Evolutionary conservation across 1,284 basidiomycete genomes (phyloP).

Genomic region (Entoloma clypeatum): DNA sequence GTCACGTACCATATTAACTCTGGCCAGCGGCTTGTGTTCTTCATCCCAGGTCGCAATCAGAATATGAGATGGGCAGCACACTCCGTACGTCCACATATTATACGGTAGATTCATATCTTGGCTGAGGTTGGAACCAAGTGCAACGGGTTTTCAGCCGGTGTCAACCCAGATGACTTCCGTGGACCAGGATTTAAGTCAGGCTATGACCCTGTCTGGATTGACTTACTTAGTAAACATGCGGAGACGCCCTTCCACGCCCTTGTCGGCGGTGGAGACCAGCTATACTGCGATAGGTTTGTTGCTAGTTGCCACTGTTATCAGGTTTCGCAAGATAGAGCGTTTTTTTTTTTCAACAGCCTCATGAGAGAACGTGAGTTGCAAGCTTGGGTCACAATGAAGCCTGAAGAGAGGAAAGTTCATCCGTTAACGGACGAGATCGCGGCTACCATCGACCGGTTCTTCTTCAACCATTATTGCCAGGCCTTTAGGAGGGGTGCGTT

Average conservation of each 20-base stretch:
- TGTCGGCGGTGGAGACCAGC: constrained; percentile 82
- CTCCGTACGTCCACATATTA: constrained; percentile 57
- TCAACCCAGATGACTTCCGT: constrained; percentile 76
- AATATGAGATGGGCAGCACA: constrained; percentile 92
- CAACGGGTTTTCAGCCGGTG: constrained; percentile 78
- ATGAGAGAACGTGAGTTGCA: constrained; percentile 76
- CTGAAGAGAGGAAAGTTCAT: constrained; percentile 60
- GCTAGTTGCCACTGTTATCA: constrained; percentile 2
- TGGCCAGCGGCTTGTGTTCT: constrained; percentile 78
- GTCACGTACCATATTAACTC: constrained; percentile 79
- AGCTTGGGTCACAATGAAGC: constrained; percentile 73
- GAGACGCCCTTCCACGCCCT: constrained; percentile 82
- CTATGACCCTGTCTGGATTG: constrained; percentile 92
- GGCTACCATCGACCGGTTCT: constrained; percentile 81
- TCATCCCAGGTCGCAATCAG: constrained; percentile 76
- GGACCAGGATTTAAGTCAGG: constrained; percentile 72
- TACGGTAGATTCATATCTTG: constrained; percentile 6
- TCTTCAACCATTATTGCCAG: constrained; percentile 90
- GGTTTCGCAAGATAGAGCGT: constrained; percentile 2
- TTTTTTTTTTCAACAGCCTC: constrained; percentile 36
- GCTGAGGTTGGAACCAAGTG: constrained; percentile 43
- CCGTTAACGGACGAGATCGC: constrained; percentile 73
- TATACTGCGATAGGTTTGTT: constrained; percentile 72
- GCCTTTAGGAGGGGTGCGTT: constrained; percentile 88
- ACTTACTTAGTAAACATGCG: constrained; percentile 80